A percentile compares a stretch with the other conserved stretches of the same genome.
Conservation (phyloP, 306 rosid genomes). For the Vigna angularis region DNA sequence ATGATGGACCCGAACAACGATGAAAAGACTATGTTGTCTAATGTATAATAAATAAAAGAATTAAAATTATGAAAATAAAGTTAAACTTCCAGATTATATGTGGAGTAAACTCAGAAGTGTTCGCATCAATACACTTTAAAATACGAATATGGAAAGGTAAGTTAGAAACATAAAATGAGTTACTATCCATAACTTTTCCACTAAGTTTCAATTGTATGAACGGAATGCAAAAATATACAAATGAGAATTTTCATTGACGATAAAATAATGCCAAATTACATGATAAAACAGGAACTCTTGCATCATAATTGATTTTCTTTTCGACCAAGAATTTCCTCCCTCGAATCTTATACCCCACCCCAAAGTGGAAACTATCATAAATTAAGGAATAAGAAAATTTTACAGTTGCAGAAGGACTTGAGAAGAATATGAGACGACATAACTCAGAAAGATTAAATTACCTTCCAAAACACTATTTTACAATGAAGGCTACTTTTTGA, state of each 20-base stretch:
- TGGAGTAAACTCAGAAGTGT: too few relatives aligned
- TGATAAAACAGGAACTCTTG: constrained; percentile 19
- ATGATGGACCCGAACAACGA: too few relatives aligned
- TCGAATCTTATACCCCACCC: constrained; percentile 37
- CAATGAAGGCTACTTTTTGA: constrained; percentile 53
- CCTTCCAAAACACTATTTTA: constrained; percentile 66
- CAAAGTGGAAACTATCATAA: constrained; percentile 43
- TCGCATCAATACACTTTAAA: too few relatives aligned
- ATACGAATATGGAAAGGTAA: neutral
- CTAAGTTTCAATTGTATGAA: neutral
- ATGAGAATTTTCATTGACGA: constrained; percentile 26
- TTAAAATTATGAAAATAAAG: too few relatives aligned
- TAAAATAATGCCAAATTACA: constrained; percentile 44
- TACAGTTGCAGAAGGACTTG: constrained; percentile 42
- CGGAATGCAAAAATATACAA: too few relatives aligned
- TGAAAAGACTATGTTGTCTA: too few relatives aligned
- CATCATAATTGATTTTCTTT: constrained; percentile 16
- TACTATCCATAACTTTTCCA: neutral
- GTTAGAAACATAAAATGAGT: neutral
- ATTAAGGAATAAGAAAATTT: constrained; percentile 49
- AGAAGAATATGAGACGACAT: constrained; percentile 42
- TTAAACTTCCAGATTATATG: too few relatives aligned
- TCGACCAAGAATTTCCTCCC: constrained; percentile 30
- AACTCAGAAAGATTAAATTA: constrained; percentile 44
- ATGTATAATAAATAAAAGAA: too few relatives aligned